Evolutionary conservation across 1,284 basidiomycete species (phyloP).

Genomic region (Apiotrichum porosum): DNA sequence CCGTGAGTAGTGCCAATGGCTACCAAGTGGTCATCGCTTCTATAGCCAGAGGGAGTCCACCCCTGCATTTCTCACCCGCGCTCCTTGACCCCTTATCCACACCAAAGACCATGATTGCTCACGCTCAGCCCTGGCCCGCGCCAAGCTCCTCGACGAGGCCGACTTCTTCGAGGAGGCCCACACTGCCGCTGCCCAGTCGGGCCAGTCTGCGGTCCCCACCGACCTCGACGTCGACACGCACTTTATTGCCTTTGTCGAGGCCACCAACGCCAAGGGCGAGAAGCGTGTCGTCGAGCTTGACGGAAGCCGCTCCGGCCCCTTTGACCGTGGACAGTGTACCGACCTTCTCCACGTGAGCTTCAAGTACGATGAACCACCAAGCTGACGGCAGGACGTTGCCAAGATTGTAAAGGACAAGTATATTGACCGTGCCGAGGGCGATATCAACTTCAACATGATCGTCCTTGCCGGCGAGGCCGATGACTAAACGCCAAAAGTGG

Average conservation of each 20-base stretch:
- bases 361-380: neutral
- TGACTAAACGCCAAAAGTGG: neutral
- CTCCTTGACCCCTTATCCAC: neutral
- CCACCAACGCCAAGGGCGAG: constrained; percentile 45
- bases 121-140: constrained; percentile 56
- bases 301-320: constrained; percentile 63
- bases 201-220: constrained; percentile 59
- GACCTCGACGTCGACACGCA: constrained; percentile 65
- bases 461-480: constrained; percentile 43
- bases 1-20: constrained; percentile 25
- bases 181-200: constrained; percentile 60
- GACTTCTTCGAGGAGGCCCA: constrained; percentile 72
- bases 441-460: constrained; percentile 48
- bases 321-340: constrained; percentile 65
- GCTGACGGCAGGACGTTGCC: constrained; percentile 59
- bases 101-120: no score
- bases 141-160: constrained; percentile 66
- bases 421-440: constrained; percentile 50
- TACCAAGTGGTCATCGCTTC: no score
- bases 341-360: constrained; percentile 58
- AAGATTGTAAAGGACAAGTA: constrained; percentile 63
- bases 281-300: constrained; percentile 72
- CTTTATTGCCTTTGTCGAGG: constrained; percentile 77
- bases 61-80: neutral
- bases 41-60: no score